phyloP scores from a whole-genome alignment of 176 grass and related monocot species.

The Olyra latifolia region DNA sequence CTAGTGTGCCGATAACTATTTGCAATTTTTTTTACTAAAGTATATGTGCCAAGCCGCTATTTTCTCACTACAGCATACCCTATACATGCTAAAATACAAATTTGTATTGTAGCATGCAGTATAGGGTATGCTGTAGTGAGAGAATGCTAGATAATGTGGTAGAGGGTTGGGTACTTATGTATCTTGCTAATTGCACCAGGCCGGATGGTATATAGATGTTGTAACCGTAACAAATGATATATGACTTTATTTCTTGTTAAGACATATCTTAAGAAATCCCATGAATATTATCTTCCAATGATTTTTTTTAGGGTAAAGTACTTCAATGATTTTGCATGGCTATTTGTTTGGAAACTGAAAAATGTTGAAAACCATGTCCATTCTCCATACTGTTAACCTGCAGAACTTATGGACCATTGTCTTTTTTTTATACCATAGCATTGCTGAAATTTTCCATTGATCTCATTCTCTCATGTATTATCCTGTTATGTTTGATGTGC shows the following conservation, averaged over 20 bases:
- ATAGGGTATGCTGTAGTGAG: background rate
- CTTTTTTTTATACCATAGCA: background rate
- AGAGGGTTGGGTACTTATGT: too few relatives aligned
- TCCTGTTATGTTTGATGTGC: constrained; percentile 24
- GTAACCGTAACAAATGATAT: background rate
- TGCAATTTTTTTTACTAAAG: background rate
- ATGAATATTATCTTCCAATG: background rate
- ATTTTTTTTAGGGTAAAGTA: too few relatives aligned
- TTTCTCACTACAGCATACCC: too few relatives aligned
- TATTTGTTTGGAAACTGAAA: constrained; percentile 2
- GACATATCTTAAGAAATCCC: background rate
- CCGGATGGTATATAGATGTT: background rate
- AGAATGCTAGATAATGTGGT: background rate
- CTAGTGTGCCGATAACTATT: background rate
- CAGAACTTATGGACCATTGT: background rate
- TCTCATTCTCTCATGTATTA: background rate
- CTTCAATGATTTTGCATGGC: background rate
- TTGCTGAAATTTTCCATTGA: background rate
- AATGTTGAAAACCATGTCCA: background rate
- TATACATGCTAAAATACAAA: too few relatives aligned
- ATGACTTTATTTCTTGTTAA: background rate
- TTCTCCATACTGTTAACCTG: background rate
- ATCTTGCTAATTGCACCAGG: too few relatives aligned
- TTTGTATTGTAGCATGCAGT: background rate
- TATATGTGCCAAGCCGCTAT: background rate